These are phyloP conservation scores for Fraxinus platypoda DNA, from an alignment of 305 asterid species.

Conservation along the genomic window DNA sequence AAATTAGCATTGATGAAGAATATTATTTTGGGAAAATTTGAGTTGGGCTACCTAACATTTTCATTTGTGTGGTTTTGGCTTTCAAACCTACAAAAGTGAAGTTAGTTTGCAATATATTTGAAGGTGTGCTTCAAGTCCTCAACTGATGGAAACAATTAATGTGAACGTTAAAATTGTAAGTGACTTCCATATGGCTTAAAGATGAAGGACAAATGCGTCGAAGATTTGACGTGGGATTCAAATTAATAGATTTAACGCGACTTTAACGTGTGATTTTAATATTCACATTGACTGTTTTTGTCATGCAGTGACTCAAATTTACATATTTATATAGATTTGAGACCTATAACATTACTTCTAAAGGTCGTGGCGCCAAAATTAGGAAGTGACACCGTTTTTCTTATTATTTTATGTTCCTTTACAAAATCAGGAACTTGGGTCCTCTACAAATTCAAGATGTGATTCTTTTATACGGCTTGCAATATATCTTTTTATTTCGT, in stretches of 20 bases:
- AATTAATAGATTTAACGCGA: no score
- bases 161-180: not conserved
- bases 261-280: not conserved
- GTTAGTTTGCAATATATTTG: not conserved
- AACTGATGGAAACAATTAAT: not conserved
- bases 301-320: not conserved
- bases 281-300: not conserved
- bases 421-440: not conserved
- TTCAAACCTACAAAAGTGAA: not conserved
- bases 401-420: not conserved
- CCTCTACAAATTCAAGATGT: not conserved
- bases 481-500: not conserved
- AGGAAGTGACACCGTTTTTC: not conserved
- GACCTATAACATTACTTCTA: not conserved
- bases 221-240: not conserved
- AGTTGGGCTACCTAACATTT: not conserved
- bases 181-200: not conserved
- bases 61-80: not conserved
- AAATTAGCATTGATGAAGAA: not conserved
- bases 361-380: not conserved
- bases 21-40: not conserved
- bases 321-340: no score
- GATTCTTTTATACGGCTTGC: not conserved
- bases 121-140: not conserved
- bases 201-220: not conserved